A percentile compares a stretch with the other conserved stretches of the same genome.
These are phyloP conservation scores for Annulohypoxylon stygium DNA, from an alignment of 495 filamentous ascomycete species.

Conservation along the genomic window DNA sequence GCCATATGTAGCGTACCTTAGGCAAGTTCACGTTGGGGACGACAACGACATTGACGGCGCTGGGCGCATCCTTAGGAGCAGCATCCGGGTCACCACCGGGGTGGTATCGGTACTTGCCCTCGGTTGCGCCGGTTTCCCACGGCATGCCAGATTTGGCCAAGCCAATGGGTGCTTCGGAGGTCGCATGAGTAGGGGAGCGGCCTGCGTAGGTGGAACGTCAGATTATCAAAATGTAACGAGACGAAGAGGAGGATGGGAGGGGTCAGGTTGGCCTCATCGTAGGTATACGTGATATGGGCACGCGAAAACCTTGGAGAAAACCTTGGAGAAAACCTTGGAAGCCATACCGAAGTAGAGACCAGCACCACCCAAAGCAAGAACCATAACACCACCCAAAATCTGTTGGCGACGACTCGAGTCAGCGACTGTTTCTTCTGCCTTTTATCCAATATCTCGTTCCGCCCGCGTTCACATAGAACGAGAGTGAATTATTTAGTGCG, in stretches of 20 bases:
- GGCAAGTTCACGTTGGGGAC: conserved; percentile 92
- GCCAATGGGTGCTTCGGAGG: conserved; percentile 81
- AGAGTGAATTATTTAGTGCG: background rate
- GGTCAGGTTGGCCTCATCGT: conserved; percentile 18
- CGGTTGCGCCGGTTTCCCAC: conserved; percentile 77
- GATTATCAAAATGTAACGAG: background rate
- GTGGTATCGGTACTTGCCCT: conserved; percentile 91
- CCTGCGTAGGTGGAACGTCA: conserved; percentile 63
- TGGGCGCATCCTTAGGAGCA: conserved; percentile 87
- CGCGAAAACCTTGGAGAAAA: background rate
- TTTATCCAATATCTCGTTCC: background rate
- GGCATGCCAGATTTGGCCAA: conserved; percentile 84
- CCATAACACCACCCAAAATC: conserved; percentile 94
- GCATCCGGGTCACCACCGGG: conserved; percentile 85
- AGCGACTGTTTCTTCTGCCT: conserved; percentile 21
- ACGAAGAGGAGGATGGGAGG: background rate
- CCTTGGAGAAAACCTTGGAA: background rate
- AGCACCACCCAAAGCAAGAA: conserved; percentile 84
- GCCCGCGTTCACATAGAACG: background rate
- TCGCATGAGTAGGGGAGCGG: conserved; percentile 85
- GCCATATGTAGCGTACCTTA: conserved; percentile 69
- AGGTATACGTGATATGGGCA: conserved; percentile 8
- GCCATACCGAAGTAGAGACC: conserved; percentile 84
- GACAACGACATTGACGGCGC: conserved; percentile 92
- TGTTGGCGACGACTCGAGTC: conserved; percentile 54